phyloP scores from a whole-genome alignment of 805 yeast species.

The Kuraishia ogatae region DNA sequence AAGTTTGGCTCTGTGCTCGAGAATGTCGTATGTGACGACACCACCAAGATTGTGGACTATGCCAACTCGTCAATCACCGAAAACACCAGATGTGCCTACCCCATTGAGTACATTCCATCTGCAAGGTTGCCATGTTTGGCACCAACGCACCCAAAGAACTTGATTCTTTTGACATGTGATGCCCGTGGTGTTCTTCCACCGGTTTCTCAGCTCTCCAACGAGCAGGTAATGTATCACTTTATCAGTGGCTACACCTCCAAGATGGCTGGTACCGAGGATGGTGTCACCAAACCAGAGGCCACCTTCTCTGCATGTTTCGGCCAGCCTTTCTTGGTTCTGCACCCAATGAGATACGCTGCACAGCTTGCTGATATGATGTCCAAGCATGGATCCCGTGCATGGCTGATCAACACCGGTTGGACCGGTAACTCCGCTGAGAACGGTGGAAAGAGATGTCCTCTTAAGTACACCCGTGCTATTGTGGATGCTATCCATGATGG shows the following conservation, averaged over 20 bases:
- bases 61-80: slow-evolving; percentile 78
- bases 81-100: slow-evolving; percentile 98
- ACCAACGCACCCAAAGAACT: slow-evolving; percentile 84
- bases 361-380: slow-evolving; percentile 91
- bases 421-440: slow-evolving; percentile 85
- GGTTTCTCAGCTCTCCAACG: slow-evolving; percentile 84
- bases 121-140: slow-evolving; percentile 95
- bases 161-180: slow-evolving; percentile 89
- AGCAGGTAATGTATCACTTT: slow-evolving; percentile 98
- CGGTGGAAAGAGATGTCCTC: slow-evolving; percentile 97
- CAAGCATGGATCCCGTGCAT: slow-evolving; percentile 82
- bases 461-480: slow-evolving; percentile 95
- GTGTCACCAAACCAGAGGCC: slow-evolving; percentile 97
- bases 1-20: slow-evolving; percentile 92
- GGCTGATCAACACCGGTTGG: slow-evolving; percentile 99
- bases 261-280: slow-evolving; percentile 99
- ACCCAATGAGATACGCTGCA: slow-evolving; percentile 96
- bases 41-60: slow-evolving; percentile 79
- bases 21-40: slow-evolving; percentile 80
- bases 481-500: slow-evolving; percentile 93
- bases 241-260: slow-evolving; percentile 97
- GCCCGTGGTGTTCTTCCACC: slow-evolving; percentile 98
- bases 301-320: slow-evolving; percentile 98
- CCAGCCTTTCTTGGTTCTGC: slow-evolving; percentile 96
- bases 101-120: slow-evolving; percentile 92